phyloP scores from a whole-genome alignment of 2,329 filamentous ascomycete species.

The Tolypocladium tundrense region DNA sequence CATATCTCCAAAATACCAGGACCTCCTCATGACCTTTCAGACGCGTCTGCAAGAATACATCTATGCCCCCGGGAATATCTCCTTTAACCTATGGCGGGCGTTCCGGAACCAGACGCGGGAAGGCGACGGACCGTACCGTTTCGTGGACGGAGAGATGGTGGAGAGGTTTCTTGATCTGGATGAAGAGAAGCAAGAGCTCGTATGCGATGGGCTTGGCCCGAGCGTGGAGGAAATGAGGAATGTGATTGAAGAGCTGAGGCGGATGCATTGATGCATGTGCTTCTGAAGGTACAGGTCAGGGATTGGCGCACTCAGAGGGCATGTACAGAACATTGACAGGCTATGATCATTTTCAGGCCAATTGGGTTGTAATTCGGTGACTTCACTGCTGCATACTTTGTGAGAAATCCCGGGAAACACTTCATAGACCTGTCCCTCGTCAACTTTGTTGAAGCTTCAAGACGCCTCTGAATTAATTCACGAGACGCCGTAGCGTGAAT shows the following conservation, averaged over 20 bases:
- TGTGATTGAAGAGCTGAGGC: slow-evolving; percentile 50
- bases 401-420: not conserved
- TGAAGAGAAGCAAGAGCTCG: slow-evolving; percentile 42
- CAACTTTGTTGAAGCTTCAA: not conserved
- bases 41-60: slow-evolving; percentile 56
- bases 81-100: slow-evolving; percentile 72
- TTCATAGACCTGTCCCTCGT: not conserved
- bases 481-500: too few relatives aligned
- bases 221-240: slow-evolving; percentile 54
- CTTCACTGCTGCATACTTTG: not conserved
- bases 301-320: slow-evolving; percentile 1
- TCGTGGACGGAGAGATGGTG: slow-evolving; percentile 86
- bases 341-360: not conserved
- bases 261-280: slow-evolving; percentile 41
- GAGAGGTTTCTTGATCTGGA: slow-evolving; percentile 71
- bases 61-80: slow-evolving; percentile 58
- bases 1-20: slow-evolving; percentile 61
- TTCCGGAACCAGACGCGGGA: slow-evolving; percentile 65
- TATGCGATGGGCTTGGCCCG: slow-evolving; percentile 46
- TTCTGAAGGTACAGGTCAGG: not conserved
- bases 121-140: slow-evolving; percentile 71
- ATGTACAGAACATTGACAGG: not conserved
- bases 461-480: not conserved
- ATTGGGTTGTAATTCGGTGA: not conserved
- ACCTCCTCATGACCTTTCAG: slow-evolving; percentile 77